Conservation (phyloP, 352 stramenopile genomes). For the Halophytophthora polymorphica region DNA sequence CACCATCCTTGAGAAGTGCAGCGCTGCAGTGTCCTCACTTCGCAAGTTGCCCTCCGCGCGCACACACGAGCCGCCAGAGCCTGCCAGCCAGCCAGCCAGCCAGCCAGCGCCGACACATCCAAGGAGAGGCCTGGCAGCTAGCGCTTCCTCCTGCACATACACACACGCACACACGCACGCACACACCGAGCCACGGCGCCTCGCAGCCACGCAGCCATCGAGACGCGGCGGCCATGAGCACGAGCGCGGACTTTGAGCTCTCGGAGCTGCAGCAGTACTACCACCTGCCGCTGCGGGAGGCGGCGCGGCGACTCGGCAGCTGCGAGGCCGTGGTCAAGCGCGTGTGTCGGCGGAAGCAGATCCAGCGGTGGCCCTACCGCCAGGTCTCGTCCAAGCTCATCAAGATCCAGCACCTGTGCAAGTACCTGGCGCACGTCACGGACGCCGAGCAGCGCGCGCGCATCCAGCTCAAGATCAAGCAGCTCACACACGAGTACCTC, state of each 20-base stretch:
- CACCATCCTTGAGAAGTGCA: constrained; percentile 7
- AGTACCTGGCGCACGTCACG: constrained; percentile 79
- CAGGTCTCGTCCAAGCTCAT: constrained; percentile 83
- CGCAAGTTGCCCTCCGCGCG: constrained; percentile 25
- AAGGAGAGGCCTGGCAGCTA: no score
- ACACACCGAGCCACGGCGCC: constrained; percentile 1
- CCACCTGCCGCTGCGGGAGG: constrained; percentile 77
- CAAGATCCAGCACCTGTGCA: constrained; percentile 85
- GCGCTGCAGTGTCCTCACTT: constrained; percentile 23
- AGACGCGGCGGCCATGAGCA: constrained; percentile 28
- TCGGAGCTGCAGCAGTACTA: constrained; percentile 84
- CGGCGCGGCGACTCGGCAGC: constrained; percentile 62
- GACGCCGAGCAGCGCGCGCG: constrained; percentile 65
- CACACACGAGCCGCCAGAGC: constrained; percentile 6
- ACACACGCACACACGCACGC: constrained; percentile 1
- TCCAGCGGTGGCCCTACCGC: constrained; percentile 82
- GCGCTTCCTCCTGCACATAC: no score
- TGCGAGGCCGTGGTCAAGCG: constrained; percentile 84
- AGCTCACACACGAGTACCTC: constrained; percentile 78
- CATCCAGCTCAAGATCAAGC: constrained; percentile 76
- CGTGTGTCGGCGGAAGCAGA: constrained; percentile 74
- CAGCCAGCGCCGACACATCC: no score
- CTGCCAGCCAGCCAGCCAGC: not conserved
- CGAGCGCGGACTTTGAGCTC: constrained; percentile 74
- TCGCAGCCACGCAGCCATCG: constrained; percentile 4